phyloP scores from a whole-genome alignment of 192 early-diverging fungal genomes.

The Mortierella claussenii region DNA sequence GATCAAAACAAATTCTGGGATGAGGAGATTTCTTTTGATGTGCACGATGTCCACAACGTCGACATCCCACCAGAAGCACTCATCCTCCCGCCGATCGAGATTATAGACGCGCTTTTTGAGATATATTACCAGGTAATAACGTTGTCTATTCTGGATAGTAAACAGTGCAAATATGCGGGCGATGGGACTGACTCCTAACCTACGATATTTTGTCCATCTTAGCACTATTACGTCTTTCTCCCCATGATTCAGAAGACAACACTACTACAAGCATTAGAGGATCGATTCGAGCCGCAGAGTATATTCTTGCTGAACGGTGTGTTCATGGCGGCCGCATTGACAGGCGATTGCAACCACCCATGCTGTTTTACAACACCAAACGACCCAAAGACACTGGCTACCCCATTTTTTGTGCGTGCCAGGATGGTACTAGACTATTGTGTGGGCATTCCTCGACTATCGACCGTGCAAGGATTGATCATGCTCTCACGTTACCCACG shows the following conservation, averaged over 20 bases:
- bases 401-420: slow-evolving; percentile 48
- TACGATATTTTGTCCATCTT: no score
- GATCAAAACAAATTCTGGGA: slow-evolving; percentile 52
- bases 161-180: no score
- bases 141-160: background rate
- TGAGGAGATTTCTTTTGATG: slow-evolving; percentile 51
- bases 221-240: slow-evolving; percentile 38
- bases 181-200: no score
- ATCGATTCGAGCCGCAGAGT: slow-evolving; percentile 47
- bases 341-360: slow-evolving; percentile 40
- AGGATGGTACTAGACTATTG: slow-evolving; percentile 49
- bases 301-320: slow-evolving; percentile 50
- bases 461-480: slow-evolving; percentile 44
- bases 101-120: slow-evolving; percentile 40
- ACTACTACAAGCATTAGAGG: slow-evolving; percentile 37
- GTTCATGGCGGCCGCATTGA: slow-evolving; percentile 40
- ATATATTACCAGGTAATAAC: slow-evolving; percentile 41
- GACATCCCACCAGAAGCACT: slow-evolving; percentile 34
- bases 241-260: slow-evolving; percentile 51
- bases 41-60: slow-evolving; percentile 28
- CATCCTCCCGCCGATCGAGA: slow-evolving; percentile 35
- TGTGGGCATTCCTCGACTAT: slow-evolving; percentile 42
- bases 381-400: slow-evolving; percentile 39
- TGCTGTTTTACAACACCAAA: slow-evolving; percentile 23
- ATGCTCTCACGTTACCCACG: slow-evolving; percentile 50